phyloP scores from a whole-genome alignment of 139 green algal genomes.

The Auxenochlorella protothecoides region DNA sequence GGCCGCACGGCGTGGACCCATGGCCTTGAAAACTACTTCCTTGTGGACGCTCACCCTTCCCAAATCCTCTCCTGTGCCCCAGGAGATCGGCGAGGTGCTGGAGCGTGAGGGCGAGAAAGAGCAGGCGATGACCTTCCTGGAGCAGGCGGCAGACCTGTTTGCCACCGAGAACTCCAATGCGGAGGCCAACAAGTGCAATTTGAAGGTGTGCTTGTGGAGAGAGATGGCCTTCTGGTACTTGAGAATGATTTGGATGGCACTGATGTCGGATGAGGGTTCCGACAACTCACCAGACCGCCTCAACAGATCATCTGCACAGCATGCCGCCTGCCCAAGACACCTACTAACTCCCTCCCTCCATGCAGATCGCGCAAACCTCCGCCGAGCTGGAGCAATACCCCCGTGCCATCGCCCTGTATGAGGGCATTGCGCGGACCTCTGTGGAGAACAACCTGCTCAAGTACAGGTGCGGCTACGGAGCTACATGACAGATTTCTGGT shows the following conservation, averaged over 20 bases:
- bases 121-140: conserved; percentile 65
- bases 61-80: conserved; percentile 4
- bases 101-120: conserved; percentile 71
- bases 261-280: too few species aligned
- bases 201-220: conserved; percentile 41
- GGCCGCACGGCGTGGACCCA: too few species aligned
- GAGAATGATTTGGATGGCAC: too few species aligned
- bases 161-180: conserved; percentile 57
- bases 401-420: conserved; percentile 57
- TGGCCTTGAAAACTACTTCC: too few species aligned
- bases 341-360: background rate
- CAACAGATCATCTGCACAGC: too few species aligned
- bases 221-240: too few species aligned
- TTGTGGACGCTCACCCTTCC: too few species aligned
- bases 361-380: conserved; percentile 57
- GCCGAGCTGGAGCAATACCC: conserved; percentile 58
- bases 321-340: background rate
- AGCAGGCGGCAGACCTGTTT: conserved; percentile 80
- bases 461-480: conserved; percentile 32
- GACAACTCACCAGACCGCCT: too few species aligned
- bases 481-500: too few species aligned
- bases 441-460: conserved; percentile 94
- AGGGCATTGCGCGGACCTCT: conserved; percentile 49
- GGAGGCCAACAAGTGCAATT: conserved; percentile 71
- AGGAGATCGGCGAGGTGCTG: conserved; percentile 73